Conservation (phyloP, 2,329 filamentous ascomycete species). For the Dactylella cylindrospora region DNA sequence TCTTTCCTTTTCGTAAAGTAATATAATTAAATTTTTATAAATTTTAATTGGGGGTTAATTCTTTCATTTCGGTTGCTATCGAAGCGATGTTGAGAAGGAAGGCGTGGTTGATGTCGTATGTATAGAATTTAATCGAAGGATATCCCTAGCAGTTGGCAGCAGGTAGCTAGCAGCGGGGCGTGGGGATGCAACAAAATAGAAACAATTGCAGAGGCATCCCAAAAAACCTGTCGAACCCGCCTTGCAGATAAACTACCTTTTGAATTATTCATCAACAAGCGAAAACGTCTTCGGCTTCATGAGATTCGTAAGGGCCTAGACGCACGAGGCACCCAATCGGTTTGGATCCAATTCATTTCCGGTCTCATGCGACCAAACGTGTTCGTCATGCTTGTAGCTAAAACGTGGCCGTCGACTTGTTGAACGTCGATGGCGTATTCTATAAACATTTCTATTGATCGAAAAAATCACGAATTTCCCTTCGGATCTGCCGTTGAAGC, state of each 20-base stretch:
- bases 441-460: no score
- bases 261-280: constrained; percentile 15
- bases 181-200: no score
- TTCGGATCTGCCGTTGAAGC: no score
- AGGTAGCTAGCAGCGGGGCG: no score
- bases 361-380: constrained; percentile 38
- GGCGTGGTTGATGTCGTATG: neutral
- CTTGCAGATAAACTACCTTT: no score
- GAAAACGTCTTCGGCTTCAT: constrained; percentile 19
- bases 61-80: neutral
- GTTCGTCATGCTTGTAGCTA: constrained; percentile 16
- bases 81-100: neutral
- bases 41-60: constrained; percentile 7
- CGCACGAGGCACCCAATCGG: constrained; percentile 11
- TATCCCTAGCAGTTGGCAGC: constrained; percentile 3
- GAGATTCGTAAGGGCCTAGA: constrained; percentile 2
- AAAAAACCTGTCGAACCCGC: no score
- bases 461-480: no score
- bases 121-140: constrained; percentile 10
- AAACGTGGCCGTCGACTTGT: constrained; percentile 36
- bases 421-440: constrained; percentile 40
- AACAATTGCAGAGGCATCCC: no score
- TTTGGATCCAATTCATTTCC: constrained; percentile 8
- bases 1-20: constrained; percentile 8
- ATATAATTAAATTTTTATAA: constrained; percentile 27